phyloP scores from a whole-genome alignment of 768 basidiomycete genomes.

The Coprinopsis marcescibilis region DNA sequence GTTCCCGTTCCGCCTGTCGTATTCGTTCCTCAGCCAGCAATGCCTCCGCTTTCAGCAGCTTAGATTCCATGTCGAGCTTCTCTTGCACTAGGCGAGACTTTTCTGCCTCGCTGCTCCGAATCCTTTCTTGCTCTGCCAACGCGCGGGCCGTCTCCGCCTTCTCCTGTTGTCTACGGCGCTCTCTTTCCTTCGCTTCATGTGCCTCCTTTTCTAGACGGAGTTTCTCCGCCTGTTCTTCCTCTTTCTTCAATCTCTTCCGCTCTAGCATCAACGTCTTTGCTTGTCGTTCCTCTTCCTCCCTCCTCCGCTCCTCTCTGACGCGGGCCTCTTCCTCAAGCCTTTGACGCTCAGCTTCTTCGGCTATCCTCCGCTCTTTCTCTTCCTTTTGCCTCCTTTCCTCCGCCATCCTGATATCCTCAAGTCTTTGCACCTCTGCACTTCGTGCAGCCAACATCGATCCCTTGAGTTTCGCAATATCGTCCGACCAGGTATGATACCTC shows the following conservation, averaged over 20 bases:
- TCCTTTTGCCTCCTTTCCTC: constrained; percentile 26
- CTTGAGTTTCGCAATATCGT: constrained; percentile 35
- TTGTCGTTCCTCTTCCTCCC: constrained; percentile 23
- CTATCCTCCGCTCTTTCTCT: constrained; percentile 30
- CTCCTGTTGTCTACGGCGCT: constrained; percentile 18
- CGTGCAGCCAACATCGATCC: constrained; percentile 35
- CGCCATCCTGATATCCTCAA: constrained; percentile 32
- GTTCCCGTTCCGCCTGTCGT: constrained; percentile 22
- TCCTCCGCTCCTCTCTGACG: constrained; percentile 20
- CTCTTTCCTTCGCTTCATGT: constrained; percentile 18
- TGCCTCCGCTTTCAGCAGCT: constrained; percentile 26
- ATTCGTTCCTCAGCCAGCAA: constrained; percentile 27
- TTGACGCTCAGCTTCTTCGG: constrained; percentile 30
- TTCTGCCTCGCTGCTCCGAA: constrained; percentile 28
- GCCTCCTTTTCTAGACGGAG: constrained; percentile 23
- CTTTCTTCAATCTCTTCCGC: constrained; percentile 21
- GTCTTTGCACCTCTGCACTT: constrained; percentile 34
- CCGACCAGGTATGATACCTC: constrained; percentile 43
- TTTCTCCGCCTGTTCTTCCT: constrained; percentile 23
- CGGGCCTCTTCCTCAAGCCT: constrained; percentile 28
- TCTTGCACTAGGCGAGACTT: constrained; percentile 27
- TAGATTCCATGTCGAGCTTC: constrained; percentile 28
- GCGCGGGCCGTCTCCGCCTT: constrained; percentile 15
- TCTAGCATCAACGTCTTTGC: constrained; percentile 25
- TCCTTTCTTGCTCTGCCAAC: constrained; percentile 18